Conservation (phyloP, 2,329 filamentous ascomycete genomes). For the Aspergillus versicolor region DNA sequence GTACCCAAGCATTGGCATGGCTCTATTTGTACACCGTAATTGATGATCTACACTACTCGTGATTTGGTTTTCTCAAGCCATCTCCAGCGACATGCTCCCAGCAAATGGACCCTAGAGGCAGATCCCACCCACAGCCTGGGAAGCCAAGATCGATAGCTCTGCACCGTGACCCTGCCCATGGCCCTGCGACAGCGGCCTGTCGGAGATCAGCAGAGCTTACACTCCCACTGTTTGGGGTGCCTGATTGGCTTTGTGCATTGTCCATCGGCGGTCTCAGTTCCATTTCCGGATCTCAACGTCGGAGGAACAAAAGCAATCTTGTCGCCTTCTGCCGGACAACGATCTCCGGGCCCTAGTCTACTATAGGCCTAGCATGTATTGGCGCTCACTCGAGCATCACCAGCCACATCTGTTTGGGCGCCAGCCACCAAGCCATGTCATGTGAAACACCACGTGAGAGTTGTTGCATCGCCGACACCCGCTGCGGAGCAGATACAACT, state of each 20-base stretch:
- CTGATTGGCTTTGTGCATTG: not conserved
- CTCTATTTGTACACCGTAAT: not conserved
- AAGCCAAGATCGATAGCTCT: constrained; percentile 1
- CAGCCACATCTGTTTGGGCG: constrained; percentile 4
- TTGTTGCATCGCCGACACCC: not conserved
- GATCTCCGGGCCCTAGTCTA: not conserved
- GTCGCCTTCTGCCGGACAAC: not conserved
- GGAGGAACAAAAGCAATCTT: not conserved
- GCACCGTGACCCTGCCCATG: not conserved
- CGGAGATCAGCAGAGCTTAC: not conserved
- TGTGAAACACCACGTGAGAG: constrained; percentile 11
- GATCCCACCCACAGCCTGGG: not conserved
- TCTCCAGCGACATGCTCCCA: not conserved
- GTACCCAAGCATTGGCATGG: not conserved
- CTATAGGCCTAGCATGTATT: not conserved
- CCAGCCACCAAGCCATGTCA: constrained; percentile 4
- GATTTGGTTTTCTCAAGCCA: not conserved
- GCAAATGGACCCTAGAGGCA: not conserved
- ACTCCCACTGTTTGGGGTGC: not conserved
- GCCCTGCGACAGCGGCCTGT: not conserved
- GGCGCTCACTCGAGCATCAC: not conserved
- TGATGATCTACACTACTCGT: not conserved
- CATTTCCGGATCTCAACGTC: not conserved
- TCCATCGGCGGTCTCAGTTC: not conserved
- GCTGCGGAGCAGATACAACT: not conserved